phyloP scores from a whole-genome alignment of 1,139 yeast species.

The Yamadazyma atlantica region DNA sequence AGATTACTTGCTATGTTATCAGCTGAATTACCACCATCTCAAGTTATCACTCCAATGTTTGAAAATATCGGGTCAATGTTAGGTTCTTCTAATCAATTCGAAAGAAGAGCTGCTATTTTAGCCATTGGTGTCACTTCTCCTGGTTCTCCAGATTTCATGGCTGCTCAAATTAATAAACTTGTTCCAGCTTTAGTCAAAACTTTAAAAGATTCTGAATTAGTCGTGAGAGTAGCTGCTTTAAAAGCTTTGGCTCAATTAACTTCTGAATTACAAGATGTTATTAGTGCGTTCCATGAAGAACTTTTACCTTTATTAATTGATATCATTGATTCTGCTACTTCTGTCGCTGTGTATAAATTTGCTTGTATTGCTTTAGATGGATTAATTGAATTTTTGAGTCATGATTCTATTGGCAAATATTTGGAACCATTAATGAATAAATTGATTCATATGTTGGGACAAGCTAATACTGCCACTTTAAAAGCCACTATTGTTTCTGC shows the following conservation, averaged over 20 bases:
- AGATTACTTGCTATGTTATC: constrained; percentile 79
- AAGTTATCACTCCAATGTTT: constrained; percentile 79
- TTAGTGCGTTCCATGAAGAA: constrained; percentile 79
- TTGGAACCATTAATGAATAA: constrained; percentile 89
- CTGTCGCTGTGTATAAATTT: constrained; percentile 81
- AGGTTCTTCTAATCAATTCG: constrained; percentile 62
- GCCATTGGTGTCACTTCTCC: constrained; percentile 81
- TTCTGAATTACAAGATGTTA: constrained; percentile 77
- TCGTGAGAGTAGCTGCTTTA: constrained; percentile 85
- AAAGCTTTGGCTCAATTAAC: constrained; percentile 79
- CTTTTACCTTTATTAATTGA: constrained; percentile 84
- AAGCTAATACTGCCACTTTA: constrained; percentile 64
- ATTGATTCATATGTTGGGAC: constrained; percentile 76
- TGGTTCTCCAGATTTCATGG: constrained; percentile 92
- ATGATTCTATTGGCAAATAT: constrained; percentile 79
- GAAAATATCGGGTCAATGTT: constrained; percentile 66
- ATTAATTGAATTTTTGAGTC: constrained; percentile 85
- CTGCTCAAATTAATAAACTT: constrained; percentile 71
- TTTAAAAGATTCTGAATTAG: constrained; percentile 70
- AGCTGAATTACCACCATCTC: constrained; percentile 86
- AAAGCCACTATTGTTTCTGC: constrained; percentile 92
- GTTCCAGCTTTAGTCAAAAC: constrained; percentile 75
- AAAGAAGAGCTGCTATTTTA: constrained; percentile 85
- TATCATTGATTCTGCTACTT: constrained; percentile 83
- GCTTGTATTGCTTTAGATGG: constrained; percentile 93